Conservation (phyloP, 805 yeast genomes). For the Teunomyces kruisii region DNA sequence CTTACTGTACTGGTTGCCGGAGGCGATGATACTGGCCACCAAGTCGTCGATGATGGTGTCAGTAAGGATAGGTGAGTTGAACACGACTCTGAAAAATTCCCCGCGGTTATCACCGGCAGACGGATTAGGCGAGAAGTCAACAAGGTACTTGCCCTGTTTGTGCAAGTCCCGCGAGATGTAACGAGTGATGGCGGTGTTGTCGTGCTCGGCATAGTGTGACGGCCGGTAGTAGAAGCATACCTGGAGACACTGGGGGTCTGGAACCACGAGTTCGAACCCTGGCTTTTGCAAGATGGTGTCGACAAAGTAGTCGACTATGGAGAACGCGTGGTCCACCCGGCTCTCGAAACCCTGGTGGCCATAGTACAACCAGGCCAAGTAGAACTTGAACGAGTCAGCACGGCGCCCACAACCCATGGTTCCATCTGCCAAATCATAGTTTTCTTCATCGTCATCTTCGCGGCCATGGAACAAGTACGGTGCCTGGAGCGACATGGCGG, state of each 20-base stretch:
- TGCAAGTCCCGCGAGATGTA: conserved; percentile 61
- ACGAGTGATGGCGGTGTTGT: conserved; percentile 56
- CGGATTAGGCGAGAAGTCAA: conserved; percentile 77
- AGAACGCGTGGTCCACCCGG: conserved; percentile 73
- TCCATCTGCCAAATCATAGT: conserved; percentile 80
- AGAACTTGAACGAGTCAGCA: conserved; percentile 76
- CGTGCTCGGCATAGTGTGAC: conserved; percentile 19
- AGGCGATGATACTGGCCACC: conserved; percentile 25
- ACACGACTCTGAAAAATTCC: conserved; percentile 82
- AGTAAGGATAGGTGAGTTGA: conserved; percentile 63
- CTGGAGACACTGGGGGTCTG: conserved; percentile 70
- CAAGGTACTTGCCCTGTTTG: conserved; percentile 60
- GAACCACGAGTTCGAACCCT: conserved; percentile 51
- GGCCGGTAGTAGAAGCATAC: conserved; percentile 78
- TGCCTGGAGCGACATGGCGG: conserved; percentile 73
- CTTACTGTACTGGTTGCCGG: conserved; percentile 1
- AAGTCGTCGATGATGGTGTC: conserved; percentile 36
- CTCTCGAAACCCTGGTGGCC: conserved; percentile 64
- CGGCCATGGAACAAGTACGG: conserved; percentile 75
- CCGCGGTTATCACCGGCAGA: conserved; percentile 50
- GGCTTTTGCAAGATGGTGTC: conserved; percentile 31
- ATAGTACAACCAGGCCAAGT: conserved; percentile 78
- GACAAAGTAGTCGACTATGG: conserved; percentile 63
- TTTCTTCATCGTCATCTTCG: conserved; percentile 48
- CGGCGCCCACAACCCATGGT: conserved; percentile 93